phyloP scores from a whole-genome alignment of 306 rosid genomes.

The Comarum palustre region DNA sequence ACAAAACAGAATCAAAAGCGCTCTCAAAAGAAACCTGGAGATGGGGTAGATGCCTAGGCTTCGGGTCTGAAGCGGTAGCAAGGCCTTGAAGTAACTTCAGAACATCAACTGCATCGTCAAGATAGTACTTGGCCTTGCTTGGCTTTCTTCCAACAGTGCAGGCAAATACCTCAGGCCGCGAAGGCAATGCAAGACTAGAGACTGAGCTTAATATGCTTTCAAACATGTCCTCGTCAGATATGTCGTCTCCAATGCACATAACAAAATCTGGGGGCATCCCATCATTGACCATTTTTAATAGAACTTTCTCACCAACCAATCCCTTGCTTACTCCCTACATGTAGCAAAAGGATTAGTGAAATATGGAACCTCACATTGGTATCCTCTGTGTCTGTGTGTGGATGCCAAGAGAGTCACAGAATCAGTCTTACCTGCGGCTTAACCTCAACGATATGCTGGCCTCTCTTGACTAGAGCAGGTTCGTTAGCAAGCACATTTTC shows the following conservation, averaged over 20 bases:
- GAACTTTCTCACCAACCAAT: constrained; percentile 59
- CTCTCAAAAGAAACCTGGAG: constrained; percentile 81
- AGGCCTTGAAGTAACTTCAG: constrained; percentile 63
- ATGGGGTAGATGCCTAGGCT: constrained; percentile 52
- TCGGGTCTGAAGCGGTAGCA: constrained; percentile 62
- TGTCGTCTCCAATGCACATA: constrained; percentile 80
- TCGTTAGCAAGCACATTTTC: constrained; percentile 75
- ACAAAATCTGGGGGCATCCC: constrained; percentile 69
- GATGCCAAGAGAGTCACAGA: not conserved
- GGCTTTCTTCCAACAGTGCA: constrained; percentile 83
- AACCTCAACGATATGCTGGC: constrained; percentile 80
- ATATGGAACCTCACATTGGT: not conserved
- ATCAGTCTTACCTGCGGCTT: constrained; percentile 68
- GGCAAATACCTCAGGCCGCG: constrained; percentile 64
- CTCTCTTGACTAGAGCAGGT: constrained; percentile 66
- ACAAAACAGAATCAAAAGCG: constrained; percentile 35
- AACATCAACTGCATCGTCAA: constrained; percentile 65
- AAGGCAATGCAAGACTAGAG: constrained; percentile 46
- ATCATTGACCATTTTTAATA: constrained; percentile 47
- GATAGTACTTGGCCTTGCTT: constrained; percentile 83
- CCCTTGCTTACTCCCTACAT: constrained; percentile 87
- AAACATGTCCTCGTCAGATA: constrained; percentile 90
- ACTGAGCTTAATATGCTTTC: constrained; percentile 61
- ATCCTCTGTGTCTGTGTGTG: not conserved
- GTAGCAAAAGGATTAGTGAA: constrained; percentile 7